Evolutionary conservation across 2,329 filamentous ascomycete species (phyloP).

Genomic region (Coleophoma crateriformis): DNA sequence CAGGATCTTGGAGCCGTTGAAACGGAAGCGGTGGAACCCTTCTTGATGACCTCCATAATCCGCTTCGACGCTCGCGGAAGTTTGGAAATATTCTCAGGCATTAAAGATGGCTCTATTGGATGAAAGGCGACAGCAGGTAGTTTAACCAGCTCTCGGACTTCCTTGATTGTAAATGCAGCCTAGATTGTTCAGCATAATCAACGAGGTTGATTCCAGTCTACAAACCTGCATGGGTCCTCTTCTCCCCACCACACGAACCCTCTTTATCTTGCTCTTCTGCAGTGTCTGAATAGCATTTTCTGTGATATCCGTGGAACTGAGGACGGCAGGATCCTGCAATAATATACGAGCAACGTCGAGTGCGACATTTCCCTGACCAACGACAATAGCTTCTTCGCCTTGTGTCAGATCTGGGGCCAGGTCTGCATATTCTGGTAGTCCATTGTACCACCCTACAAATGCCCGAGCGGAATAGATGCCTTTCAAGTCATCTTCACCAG

Average conservation of each 20-base stretch:
- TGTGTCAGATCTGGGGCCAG: constrained; percentile 68
- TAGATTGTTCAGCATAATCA: constrained; percentile 28
- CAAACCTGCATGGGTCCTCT: constrained; percentile 80
- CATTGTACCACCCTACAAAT: constrained; percentile 99
- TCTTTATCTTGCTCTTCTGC: constrained; percentile 65
- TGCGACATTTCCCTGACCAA: constrained; percentile 95
- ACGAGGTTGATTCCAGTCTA: constrained; percentile 1
- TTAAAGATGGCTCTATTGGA: constrained; percentile 57
- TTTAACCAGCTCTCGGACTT: constrained; percentile 81
- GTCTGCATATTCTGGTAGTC: constrained; percentile 73
- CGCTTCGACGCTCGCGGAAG: constrained; percentile 72
- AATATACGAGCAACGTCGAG: constrained; percentile 89
- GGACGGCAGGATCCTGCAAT: constrained; percentile 65
- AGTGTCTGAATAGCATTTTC: constrained; percentile 74
- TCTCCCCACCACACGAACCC: constrained; percentile 82
- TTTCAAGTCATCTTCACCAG: constrained; percentile 66
- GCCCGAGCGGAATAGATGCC: constrained; percentile 84
- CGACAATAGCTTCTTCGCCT: constrained; percentile 78
- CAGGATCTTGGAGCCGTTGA: constrained; percentile 57
- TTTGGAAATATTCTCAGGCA: constrained; percentile 62
- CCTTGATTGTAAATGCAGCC: constrained; percentile 94
- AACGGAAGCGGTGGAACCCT: constrained; percentile 55
- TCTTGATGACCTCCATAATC: constrained; percentile 74
- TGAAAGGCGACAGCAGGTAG: constrained; percentile 68
- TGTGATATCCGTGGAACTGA: constrained; percentile 83